These are phyloP conservation scores for Ceratocystis cubensis DNA, from an alignment of 2,329 filamentous ascomycete genomes.

Conservation along the genomic window DNA sequence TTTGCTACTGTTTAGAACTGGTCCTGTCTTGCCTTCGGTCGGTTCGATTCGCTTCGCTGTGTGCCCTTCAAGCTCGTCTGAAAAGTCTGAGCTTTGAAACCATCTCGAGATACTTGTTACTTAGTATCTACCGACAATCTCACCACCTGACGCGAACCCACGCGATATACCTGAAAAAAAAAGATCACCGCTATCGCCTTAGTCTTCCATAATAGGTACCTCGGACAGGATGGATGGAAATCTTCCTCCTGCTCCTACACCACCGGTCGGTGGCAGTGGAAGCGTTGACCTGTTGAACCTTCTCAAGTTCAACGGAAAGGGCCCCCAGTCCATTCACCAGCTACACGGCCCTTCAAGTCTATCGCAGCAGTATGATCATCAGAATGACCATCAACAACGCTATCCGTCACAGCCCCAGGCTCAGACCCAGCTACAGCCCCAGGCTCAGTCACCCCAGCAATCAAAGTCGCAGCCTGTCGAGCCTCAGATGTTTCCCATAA, in stretches of 20 bases:
- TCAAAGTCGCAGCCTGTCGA: slow-evolving; percentile 24
- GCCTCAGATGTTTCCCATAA: slow-evolving; percentile 25
- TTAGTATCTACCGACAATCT: background rate
- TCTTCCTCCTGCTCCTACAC: slow-evolving; percentile 41
- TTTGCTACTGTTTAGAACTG: background rate
- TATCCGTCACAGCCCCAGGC: slow-evolving; percentile 24
- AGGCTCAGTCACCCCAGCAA: slow-evolving; percentile 22
- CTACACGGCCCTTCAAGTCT: slow-evolving; percentile 19
- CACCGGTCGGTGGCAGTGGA: slow-evolving; percentile 30
- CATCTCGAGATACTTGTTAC: slow-evolving; percentile 20
- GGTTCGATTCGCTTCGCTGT: slow-evolving; percentile 14
- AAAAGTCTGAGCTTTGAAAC: slow-evolving; percentile 22
- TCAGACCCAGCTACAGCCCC: slow-evolving; percentile 21
- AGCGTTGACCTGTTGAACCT: slow-evolving; percentile 44
- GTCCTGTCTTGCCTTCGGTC: slow-evolving; percentile 7
- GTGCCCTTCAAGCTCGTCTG: slow-evolving; percentile 18
- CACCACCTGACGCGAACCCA: slow-evolving; percentile 15
- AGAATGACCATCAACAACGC: slow-evolving; percentile 24
- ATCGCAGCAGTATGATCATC: slow-evolving; percentile 27
- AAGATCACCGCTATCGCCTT: background rate
- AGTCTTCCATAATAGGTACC: background rate
- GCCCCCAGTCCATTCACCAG: slow-evolving; percentile 27
- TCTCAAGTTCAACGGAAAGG: slow-evolving; percentile 44
- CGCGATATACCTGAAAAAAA: background rate
- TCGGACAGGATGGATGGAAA: slow-evolving; percentile 23